These are phyloP conservation scores for Diplosphaera chodatii DNA, from an alignment of 139 green algal species.

Conservation along the genomic window DNA sequence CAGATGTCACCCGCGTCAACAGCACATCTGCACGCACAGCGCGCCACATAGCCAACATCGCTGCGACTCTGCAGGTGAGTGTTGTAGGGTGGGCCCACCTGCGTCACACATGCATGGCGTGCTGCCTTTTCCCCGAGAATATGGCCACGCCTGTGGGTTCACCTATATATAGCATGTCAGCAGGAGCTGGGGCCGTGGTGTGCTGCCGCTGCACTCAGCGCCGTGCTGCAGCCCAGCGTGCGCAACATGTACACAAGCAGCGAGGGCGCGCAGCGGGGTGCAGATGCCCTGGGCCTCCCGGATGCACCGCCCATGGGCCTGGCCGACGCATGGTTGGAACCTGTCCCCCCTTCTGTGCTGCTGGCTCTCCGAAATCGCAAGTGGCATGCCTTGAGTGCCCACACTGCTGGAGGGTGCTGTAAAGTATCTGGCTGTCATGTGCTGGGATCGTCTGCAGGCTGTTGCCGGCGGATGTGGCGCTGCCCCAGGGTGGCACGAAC, in stretches of 20 bases:
- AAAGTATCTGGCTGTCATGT: too few relatives aligned
- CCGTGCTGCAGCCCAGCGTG: constrained; percentile 1
- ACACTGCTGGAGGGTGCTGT: too few relatives aligned
- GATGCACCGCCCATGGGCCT: not conserved
- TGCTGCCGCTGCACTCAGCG: constrained; percentile 3
- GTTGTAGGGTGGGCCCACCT: not conserved
- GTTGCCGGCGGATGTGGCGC: too few relatives aligned
- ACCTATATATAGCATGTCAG: too few relatives aligned
- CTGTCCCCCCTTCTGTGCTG: too few relatives aligned
- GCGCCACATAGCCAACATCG: constrained; percentile 3
- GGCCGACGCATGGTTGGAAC: not conserved
- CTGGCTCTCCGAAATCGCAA: too few relatives aligned
- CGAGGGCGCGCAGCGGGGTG: not conserved
- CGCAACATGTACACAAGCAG: not conserved
- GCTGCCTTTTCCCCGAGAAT: too few relatives aligned
- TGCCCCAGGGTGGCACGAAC: not conserved
- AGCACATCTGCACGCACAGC: not conserved
- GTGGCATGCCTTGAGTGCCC: too few relatives aligned
- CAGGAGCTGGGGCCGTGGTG: constrained; percentile 15
- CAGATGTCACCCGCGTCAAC: not conserved
- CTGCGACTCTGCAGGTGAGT: constrained; percentile 7
- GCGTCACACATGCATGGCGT: not conserved
- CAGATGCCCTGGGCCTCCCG: not conserved
- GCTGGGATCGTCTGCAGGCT: too few relatives aligned
- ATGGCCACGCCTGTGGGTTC: too few relatives aligned